These are phyloP conservation scores for Geosmithia flava DNA, from an alignment of 2,329 filamentous ascomycete species.

Conservation along the genomic window DNA sequence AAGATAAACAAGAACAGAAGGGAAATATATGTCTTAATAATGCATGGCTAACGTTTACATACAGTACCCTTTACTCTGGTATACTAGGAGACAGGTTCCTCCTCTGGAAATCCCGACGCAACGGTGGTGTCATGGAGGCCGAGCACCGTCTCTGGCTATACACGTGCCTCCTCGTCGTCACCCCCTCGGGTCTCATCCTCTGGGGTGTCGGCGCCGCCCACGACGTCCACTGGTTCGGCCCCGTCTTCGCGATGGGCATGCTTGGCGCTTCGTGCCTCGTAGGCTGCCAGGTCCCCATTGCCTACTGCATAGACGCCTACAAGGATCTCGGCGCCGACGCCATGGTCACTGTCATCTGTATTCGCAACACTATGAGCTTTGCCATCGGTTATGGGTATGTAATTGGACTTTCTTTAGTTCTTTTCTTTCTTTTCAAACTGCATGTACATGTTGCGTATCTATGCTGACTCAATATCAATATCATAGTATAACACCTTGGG, in stretches of 20 bases:
- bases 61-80: conserved; percentile 10
- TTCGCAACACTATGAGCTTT: conserved; percentile 24
- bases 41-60: neutral
- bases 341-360: conserved; percentile 24
- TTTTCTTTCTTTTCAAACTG: too few relatives aligned
- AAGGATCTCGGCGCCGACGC: conserved; percentile 25
- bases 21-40: too few relatives aligned
- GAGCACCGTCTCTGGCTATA: conserved; percentile 29
- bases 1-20: too few relatives aligned
- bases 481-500: conserved; percentile 33
- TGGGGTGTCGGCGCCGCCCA: conserved; percentile 22
- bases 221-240: conserved; percentile 26
- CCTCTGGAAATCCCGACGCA: conserved; percentile 23
- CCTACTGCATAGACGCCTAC: conserved; percentile 28
- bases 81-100: conserved; percentile 23
- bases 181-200: conserved; percentile 14
- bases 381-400: conserved; percentile 15
- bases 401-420: neutral
- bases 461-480: conserved; percentile 2
- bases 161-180: conserved; percentile 13
- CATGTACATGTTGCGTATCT: too few relatives aligned
- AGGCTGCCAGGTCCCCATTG: conserved; percentile 22
- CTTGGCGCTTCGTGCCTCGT: conserved; percentile 19
- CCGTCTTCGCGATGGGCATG: conserved; percentile 24
- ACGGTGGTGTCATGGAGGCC: conserved; percentile 26